phyloP scores from a whole-genome alignment of 305 asterid genomes.

The Lippia alba region DNA sequence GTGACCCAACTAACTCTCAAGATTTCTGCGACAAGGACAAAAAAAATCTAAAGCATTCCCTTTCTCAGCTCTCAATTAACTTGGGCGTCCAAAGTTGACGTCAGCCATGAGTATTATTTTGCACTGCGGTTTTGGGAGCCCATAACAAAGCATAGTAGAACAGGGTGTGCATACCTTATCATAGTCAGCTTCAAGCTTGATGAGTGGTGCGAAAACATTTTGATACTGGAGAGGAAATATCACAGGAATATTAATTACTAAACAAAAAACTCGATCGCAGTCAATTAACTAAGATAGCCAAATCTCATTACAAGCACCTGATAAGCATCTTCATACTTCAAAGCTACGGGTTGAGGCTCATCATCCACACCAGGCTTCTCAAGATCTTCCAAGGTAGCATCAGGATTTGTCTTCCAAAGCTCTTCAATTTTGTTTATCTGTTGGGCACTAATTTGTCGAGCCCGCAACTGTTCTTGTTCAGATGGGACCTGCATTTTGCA shows the following conservation, averaged over 20 bases:
- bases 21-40: background rate
- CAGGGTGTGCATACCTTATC: conserved; percentile 72
- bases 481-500: conserved; percentile 79
- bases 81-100: background rate
- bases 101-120: background rate
- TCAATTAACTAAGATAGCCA: conserved; percentile 26
- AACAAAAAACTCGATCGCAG: conserved; percentile 30
- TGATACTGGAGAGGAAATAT: conserved; percentile 73
- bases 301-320: conserved; percentile 64
- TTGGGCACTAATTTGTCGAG: conserved; percentile 98
- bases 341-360: conserved; percentile 93
- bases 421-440: conserved; percentile 99
- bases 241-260: conserved; percentile 24
- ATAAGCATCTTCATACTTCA: conserved; percentile 99
- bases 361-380: conserved; percentile 99
- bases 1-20: background rate
- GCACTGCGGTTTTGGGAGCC: conserved; percentile 6
- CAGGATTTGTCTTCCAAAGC: conserved; percentile 99
- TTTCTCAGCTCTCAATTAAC: background rate
- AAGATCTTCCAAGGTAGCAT: conserved; percentile 97
- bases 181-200: conserved; percentile 99
- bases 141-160: conserved; percentile 6
- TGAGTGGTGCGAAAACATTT: conserved; percentile 97
- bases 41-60: background rate
- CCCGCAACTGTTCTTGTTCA: conserved; percentile 98